phyloP scores from a whole-genome alignment of 139 green algal genomes.

The Ostreobium quekettii region DNA sequence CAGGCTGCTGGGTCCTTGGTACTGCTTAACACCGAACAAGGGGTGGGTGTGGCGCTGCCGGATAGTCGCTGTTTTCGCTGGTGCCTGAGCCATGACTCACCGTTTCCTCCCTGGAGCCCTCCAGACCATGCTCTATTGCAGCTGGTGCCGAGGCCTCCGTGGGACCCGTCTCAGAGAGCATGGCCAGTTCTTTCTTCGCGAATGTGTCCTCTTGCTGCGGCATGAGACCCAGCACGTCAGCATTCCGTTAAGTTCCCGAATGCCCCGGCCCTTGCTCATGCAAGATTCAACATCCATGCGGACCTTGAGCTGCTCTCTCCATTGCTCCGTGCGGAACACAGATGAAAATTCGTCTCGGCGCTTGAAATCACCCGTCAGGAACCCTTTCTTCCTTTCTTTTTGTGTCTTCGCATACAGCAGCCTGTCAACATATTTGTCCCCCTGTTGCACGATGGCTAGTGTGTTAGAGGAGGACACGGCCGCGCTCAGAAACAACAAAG shows the following conservation, averaged over 20 bases:
- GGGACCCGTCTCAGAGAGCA: conserved; percentile 39
- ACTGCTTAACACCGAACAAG: too few species aligned
- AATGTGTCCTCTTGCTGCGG: conserved; percentile 56
- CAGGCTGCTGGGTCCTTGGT: too few species aligned
- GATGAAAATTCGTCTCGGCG: conserved; percentile 77
- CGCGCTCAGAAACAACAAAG: too few species aligned
- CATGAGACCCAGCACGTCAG: not conserved
- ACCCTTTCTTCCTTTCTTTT: conserved; percentile 66
- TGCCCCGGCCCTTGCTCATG: not conserved
- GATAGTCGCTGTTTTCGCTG: too few species aligned
- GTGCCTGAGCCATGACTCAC: too few species aligned
- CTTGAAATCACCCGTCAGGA: conserved; percentile 66
- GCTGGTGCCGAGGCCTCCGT: too few species aligned
- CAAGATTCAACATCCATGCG: too few species aligned
- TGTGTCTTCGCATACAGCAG: conserved; percentile 51
- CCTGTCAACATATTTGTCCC: conserved; percentile 52
- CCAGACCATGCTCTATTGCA: too few species aligned
- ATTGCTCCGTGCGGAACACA: conserved; percentile 66
- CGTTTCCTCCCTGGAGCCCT: too few species aligned
- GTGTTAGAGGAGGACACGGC: too few species aligned
- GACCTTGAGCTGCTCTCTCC: conserved; percentile 63
- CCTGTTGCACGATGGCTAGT: too few species aligned
- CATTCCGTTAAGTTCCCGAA: not conserved
- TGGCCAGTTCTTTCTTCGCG: conserved; percentile 53
- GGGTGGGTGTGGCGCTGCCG: too few species aligned